Evolutionary conservation across 2,329 filamentous ascomycete genomes (phyloP), one percentile per base, ranked within the genome.

Genomic region (Purpureocillium lavendulum): DNA sequence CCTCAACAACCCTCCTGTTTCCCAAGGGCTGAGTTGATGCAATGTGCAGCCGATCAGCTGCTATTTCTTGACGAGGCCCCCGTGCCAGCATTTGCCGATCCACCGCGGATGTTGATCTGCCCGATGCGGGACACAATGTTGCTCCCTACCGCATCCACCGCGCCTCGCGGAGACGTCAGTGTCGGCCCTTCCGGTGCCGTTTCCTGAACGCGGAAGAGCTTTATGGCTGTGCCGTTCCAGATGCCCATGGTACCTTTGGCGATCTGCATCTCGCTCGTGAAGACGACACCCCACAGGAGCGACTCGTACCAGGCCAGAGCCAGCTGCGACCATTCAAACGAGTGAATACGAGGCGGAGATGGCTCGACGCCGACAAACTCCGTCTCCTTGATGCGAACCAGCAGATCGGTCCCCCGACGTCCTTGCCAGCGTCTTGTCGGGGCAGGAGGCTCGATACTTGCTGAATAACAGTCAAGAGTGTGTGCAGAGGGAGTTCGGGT

Each of bases 231-330:
- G 29, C 87, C 85, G 55, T 90, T 96, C 90, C 92, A 98, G 2
- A 96, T 81, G 7, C 92, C 90, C 26, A 89, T 86, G 2, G 86
- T 89, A 24, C 89, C 89, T 56, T 84, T 89, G 1, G 83, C 78
- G 21, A 90, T 78, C 42, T 88, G 80, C 80, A 95, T 87, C 65
- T 98, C 92, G 52, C 81, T 82, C 21, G 84, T 81, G 58, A 96
- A 97, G 39, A 96, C 80, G 51, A 96, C 86, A 13, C 87, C 82
- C 92, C 92, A 98, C 9, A 98, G 71, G 11, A 97, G 70, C 5
- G 87, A 90, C 61, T 96, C 87, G 59, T 97, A 96, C 92, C 92
- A 97, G 36, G 89, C 90, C 37, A 97, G 71, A 1, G 87, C 84
- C 28, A 95, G 69, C 1, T 86, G 82, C 3, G 88, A 90, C 90